Conservation (phyloP, 2,329 filamentous ascomycete genomes). For the Fusarium bactridioides region DNA sequence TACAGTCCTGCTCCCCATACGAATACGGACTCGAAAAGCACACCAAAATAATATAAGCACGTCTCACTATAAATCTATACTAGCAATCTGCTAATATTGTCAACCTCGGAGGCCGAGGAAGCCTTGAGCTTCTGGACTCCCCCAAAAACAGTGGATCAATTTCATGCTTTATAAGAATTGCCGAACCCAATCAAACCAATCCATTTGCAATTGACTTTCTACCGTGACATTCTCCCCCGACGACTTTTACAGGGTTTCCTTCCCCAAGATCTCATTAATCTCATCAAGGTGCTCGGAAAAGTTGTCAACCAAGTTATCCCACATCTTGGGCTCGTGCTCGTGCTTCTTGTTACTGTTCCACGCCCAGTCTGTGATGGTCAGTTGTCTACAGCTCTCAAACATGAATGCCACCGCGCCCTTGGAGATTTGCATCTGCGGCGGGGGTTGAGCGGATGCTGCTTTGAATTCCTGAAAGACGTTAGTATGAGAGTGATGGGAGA, state of each 20-base stretch:
- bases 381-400: constrained; percentile 38
- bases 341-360: constrained; percentile 40
- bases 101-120: not conserved
- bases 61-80: rapidly evolving
- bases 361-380: constrained; percentile 38
- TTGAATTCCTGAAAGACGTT: constrained; percentile 24
- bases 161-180: not conserved
- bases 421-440: constrained; percentile 33
- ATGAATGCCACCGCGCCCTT: constrained; percentile 38
- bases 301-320: constrained; percentile 37
- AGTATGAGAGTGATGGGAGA: not conserved
- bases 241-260: not conserved
- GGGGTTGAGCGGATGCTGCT: constrained; percentile 30
- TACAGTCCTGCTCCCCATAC: not conserved
- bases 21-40: not conserved
- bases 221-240: not conserved
- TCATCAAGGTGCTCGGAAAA: constrained; percentile 35
- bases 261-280: constrained; percentile 25
- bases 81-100: not conserved
- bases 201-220: not conserved
- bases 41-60: rapidly evolving
- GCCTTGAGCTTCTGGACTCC: not conserved
- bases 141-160: not conserved
- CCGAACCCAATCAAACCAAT: not conserved
- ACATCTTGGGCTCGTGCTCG: constrained; percentile 40